Evolutionary conservation across 1,284 basidiomycete species (phyloP).

Genomic region (Fistulinella staudtii): DNA sequence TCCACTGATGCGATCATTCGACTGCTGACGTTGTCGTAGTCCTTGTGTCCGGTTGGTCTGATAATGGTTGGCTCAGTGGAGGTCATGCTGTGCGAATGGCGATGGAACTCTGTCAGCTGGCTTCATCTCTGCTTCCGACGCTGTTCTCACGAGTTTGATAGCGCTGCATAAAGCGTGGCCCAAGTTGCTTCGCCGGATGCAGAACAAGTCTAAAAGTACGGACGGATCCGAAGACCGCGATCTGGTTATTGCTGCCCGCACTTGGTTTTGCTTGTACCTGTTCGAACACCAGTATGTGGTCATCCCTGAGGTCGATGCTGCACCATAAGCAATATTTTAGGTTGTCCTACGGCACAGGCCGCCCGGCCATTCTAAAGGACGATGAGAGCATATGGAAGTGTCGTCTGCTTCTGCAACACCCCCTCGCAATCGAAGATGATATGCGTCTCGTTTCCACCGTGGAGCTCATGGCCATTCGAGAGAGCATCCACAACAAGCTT

Average conservation of each 20-base stretch:
- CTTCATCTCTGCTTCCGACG: conserved; percentile 7
- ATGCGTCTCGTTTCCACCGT: conserved; percentile 93
- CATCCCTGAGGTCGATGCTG: background rate
- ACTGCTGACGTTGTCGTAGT: conserved; percentile 42
- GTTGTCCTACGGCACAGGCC: conserved; percentile 89
- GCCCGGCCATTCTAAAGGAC: conserved; percentile 87
- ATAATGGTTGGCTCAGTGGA: conserved; percentile 87
- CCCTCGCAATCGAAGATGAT: conserved; percentile 86
- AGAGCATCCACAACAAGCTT: conserved; percentile 67
- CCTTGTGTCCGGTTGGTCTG: conserved; percentile 85
- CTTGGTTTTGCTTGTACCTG: conserved; percentile 88
- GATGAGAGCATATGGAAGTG: conserved; percentile 86
- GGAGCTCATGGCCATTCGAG: conserved; percentile 79
- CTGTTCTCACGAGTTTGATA: conserved; percentile 28
- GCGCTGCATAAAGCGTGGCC: conserved; percentile 90
- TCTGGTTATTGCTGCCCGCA: conserved; percentile 75
- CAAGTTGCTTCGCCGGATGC: conserved; percentile 70
- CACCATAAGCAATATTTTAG: conserved; percentile 34
- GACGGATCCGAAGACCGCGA: conserved; percentile 68
- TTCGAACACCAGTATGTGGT: conserved; percentile 86
- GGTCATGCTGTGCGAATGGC: conserved; percentile 93
- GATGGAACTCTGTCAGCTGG: conserved; percentile 72
- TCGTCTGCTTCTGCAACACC: conserved; percentile 79
- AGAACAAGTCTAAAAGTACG: conserved; percentile 55
- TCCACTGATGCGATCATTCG: background rate